These are phyloP conservation scores for Fusarium succisae DNA, from an alignment of 2,329 filamentous ascomycete genomes.

Conservation along the genomic window DNA sequence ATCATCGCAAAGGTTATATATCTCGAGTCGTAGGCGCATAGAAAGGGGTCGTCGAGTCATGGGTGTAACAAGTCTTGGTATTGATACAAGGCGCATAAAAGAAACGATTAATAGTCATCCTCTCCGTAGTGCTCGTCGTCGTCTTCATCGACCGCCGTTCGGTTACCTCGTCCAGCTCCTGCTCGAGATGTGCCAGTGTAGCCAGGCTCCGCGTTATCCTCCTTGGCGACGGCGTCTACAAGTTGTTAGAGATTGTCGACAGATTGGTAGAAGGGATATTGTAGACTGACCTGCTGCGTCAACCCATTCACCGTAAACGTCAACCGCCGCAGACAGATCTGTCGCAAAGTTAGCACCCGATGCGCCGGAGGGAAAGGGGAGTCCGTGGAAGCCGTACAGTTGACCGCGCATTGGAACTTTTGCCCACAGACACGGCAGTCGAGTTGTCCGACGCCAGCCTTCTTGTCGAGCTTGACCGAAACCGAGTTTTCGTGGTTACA, in stretches of 20 bases:
- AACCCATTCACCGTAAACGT: constrained; percentile 98
- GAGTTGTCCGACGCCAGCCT: constrained; percentile 83
- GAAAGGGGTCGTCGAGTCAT: constrained; percentile 17
- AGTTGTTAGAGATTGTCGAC: constrained; percentile 21
- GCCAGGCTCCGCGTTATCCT: constrained; percentile 46
- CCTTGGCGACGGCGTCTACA: constrained; percentile 62
- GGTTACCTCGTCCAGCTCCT: constrained; percentile 40
- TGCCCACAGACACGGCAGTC: constrained; percentile 95
- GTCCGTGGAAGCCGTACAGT: constrained; percentile 68
- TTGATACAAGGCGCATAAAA: constrained; percentile 32
- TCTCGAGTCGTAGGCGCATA: constrained; percentile 20
- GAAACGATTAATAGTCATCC: constrained; percentile 60
- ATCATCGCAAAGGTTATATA: constrained; percentile 15
- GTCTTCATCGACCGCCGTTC: constrained; percentile 51
- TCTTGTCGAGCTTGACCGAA: constrained; percentile 92
- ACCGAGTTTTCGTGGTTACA: constrained; percentile 98
- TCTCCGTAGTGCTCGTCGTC: constrained; percentile 65
- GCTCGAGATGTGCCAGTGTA: constrained; percentile 44
- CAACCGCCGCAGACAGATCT: constrained; percentile 91
- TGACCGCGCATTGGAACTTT: constrained; percentile 90
- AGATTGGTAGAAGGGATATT: neutral
- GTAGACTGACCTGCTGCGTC: constrained; percentile 73
- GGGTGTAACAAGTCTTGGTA: constrained; percentile 30
- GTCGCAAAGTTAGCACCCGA: constrained; percentile 22
- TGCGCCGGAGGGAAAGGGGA: constrained; percentile 8